Evolutionary conservation across 495 filamentous ascomycete species (phyloP).

Genomic region (Hyaloscypha finlandica): DNA sequence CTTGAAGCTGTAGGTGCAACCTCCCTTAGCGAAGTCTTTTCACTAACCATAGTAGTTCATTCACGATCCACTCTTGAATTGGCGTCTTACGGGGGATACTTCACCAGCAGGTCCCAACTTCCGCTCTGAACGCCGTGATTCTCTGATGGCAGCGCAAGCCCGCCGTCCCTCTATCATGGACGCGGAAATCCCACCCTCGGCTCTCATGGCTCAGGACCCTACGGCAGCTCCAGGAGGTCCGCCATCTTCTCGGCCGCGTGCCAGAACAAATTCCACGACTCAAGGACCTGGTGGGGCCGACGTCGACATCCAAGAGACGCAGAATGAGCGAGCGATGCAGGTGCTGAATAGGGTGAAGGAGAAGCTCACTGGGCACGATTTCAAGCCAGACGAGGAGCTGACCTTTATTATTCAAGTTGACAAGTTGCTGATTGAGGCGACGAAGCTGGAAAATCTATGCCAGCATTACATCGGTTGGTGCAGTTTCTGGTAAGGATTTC

Average conservation of each 20-base stretch:
- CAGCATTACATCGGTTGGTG: conserved; percentile 99
- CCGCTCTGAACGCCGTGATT: conserved; percentile 67
- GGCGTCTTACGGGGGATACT: conserved; percentile 87
- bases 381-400: conserved; percentile 74
- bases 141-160: conserved; percentile 38
- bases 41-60: conserved; percentile 67
- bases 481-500: conserved; percentile 73
- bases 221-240: conserved; percentile 46
- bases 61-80: conserved; percentile 95
- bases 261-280: conserved; percentile 54
- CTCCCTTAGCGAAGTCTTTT: background rate
- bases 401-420: conserved; percentile 88
- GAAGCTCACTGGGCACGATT: conserved; percentile 80
- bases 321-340: conserved; percentile 90
- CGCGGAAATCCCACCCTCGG: conserved; percentile 53
- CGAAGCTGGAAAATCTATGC: conserved; percentile 94
- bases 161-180: conserved; percentile 74
- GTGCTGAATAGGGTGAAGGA: conserved; percentile 90
- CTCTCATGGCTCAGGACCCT: conserved; percentile 47
- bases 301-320: conserved; percentile 65
- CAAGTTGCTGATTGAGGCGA: conserved; percentile 90
- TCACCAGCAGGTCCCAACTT: conserved; percentile 77
- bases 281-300: conserved; percentile 38
- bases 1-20: conserved; percentile 82
- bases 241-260: conserved; percentile 51